Evolutionary conservation across 2,329 filamentous ascomycete genomes (phyloP).

Genomic region (Talaromyces albobiverticillius): DNA sequence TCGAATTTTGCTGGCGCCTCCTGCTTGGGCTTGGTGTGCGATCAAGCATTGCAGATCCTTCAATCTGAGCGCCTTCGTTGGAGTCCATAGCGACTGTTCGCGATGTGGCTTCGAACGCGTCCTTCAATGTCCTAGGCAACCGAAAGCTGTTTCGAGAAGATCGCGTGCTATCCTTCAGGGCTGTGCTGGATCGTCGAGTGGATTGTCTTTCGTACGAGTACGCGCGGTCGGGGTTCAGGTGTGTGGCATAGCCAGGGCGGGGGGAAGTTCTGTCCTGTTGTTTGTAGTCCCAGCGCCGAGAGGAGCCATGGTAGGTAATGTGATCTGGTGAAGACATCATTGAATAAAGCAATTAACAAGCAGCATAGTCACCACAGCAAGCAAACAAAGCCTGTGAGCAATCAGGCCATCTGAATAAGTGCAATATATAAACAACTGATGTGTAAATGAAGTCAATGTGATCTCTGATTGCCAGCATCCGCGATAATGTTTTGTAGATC

Average conservation of each 20-base stretch:
- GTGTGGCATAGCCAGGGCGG: slow-evolving; percentile 25
- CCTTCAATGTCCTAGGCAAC: slow-evolving; percentile 36
- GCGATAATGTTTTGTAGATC: slow-evolving; percentile 3
- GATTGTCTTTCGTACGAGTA: slow-evolving; percentile 22
- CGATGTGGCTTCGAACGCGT: slow-evolving; percentile 37
- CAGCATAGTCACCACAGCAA: neutral
- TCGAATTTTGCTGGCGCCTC: slow-evolving; percentile 21
- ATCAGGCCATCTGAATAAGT: neutral
- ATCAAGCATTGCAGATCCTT: slow-evolving; percentile 13
- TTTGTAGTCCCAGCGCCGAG: slow-evolving; percentile 28
- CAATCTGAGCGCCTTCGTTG: slow-evolving; percentile 16
- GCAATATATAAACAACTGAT: too few relatives aligned
- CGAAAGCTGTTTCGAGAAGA: slow-evolving; percentile 33
- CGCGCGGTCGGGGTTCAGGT: slow-evolving; percentile 21
- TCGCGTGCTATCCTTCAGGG: slow-evolving; percentile 27
- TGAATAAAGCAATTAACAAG: slow-evolving; percentile 4
- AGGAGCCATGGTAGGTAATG: slow-evolving; percentile 24
- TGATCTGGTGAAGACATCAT: slow-evolving; percentile 34
- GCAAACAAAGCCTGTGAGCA: neutral
- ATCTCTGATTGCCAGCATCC: too few relatives aligned
- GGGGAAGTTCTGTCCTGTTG: slow-evolving; percentile 9
- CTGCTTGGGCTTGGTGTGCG: slow-evolving; percentile 31
- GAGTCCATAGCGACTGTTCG: slow-evolving; percentile 27
- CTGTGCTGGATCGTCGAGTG: slow-evolving; percentile 27
- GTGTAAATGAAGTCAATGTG: too few relatives aligned